phyloP scores from a whole-genome alignment of 345 rosid genomes.

The Atalantia buxifolia region DNA sequence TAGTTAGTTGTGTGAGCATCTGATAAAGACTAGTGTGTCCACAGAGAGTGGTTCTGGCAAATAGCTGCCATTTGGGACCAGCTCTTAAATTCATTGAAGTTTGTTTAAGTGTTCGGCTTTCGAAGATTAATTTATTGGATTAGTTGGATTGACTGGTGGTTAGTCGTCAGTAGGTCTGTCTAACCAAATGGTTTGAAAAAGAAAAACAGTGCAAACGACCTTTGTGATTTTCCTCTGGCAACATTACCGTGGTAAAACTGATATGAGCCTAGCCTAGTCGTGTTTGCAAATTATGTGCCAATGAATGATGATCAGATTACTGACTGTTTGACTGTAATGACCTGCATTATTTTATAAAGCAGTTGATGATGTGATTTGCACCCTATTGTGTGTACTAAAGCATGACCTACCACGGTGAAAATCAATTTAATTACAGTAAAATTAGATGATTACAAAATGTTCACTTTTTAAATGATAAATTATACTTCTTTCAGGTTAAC shows the following conservation, averaged over 20 bases:
- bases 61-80: constrained; percentile 8
- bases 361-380: background rate
- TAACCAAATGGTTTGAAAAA: constrained; percentile 12
- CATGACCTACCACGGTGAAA: background rate
- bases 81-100: constrained; percentile 4
- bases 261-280: background rate
- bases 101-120: constrained; percentile 6
- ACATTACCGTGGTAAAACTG: background rate
- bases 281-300: background rate
- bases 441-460: background rate
- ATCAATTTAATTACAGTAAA: background rate
- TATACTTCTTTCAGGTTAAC: constrained; percentile 10
- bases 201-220: constrained; percentile 2
- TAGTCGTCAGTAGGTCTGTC: constrained; percentile 20
- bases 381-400: background rate
- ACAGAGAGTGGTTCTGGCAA: background rate
- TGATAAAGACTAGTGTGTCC: background rate
- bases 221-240: background rate
- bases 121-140: constrained; percentile 1
- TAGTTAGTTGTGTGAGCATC: constrained; percentile 9
- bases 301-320: background rate
- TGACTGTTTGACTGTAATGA: background rate
- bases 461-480: background rate
- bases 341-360: background rate
- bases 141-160: constrained; percentile 14